Evolutionary conservation across 1,139 yeast genomes (phyloP).

Genomic region (Tardiomyces depauwii): DNA sequence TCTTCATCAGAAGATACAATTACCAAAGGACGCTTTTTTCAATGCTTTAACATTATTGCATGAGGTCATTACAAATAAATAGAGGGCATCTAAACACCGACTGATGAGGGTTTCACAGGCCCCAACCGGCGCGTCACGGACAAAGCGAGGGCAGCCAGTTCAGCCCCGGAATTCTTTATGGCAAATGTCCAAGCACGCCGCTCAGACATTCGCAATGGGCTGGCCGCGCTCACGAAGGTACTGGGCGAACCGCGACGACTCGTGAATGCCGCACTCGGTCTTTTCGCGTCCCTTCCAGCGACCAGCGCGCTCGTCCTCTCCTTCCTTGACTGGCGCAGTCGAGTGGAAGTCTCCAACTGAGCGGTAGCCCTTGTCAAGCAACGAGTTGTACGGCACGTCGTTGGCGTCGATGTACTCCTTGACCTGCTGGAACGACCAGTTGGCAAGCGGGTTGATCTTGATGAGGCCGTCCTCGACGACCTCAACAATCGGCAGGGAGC

Average conservation of each 20-base stretch:
- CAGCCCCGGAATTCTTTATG: too few species aligned
- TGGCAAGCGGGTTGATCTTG: constrained; percentile 81
- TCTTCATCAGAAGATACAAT: too few species aligned
- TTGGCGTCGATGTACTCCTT: constrained; percentile 55
- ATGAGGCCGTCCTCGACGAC: constrained; percentile 52
- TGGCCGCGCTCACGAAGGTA: neutral
- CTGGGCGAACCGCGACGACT: constrained; percentile 59
- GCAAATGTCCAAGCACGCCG: too few species aligned
- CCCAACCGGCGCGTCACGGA: too few species aligned
- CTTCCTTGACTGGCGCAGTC: constrained; percentile 78
- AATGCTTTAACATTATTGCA: too few species aligned
- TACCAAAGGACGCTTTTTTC: too few species aligned
- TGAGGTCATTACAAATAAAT: too few species aligned
- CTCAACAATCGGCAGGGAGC: constrained; percentile 65
- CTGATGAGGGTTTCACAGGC: too few species aligned
- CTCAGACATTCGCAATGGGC: neutral
- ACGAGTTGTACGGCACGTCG: constrained; percentile 73
- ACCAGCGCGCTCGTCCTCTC: constrained; percentile 92
- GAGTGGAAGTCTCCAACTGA: constrained; percentile 96
- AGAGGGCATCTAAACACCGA: too few species aligned
- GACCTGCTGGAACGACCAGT: constrained; percentile 72
- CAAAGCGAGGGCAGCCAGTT: too few species aligned
- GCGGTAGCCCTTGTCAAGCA: constrained; percentile 78
- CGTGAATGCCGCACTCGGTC: constrained; percentile 95
- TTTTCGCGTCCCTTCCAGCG: constrained; percentile 92